A percentile compares a stretch with the other conserved stretches of the same genome.
phyloP scores from a whole-genome alignment of 106 monocot species.

The Acanthochlamys bracteata region DNA sequence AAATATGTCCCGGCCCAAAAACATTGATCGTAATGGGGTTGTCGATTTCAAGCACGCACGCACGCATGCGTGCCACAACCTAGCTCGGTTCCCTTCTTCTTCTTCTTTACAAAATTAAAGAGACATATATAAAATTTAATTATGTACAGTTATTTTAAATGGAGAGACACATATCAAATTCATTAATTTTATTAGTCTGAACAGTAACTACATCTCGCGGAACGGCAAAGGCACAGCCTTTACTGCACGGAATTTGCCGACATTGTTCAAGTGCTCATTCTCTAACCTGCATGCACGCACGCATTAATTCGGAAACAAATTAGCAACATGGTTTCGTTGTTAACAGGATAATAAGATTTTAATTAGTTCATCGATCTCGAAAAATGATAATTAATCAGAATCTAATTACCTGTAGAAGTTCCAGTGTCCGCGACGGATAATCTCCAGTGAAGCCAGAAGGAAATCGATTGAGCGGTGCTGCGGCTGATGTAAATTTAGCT shows the following conservation, averaged over 20 bases:
- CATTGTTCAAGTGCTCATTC: conserved; percentile 74
- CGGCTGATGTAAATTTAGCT: conserved; percentile 31
- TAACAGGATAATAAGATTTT: background rate
- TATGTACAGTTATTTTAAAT: no score
- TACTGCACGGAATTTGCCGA: conserved; percentile 55
- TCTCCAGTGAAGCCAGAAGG: conserved; percentile 65
- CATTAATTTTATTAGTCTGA: conserved; percentile 22
- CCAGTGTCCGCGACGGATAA: conserved; percentile 91
- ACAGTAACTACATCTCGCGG: conserved; percentile 45
- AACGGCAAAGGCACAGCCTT: conserved; percentile 59
- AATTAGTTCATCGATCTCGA: background rate
- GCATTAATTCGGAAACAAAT: background rate
- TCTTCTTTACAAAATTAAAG: no score
- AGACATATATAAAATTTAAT: no score
- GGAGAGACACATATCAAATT: no score
- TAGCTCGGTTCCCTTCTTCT: no score
- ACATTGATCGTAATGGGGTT: no score
- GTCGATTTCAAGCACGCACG: no score
- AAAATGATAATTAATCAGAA: no score
- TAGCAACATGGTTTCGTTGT: background rate
- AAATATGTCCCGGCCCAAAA: no score
- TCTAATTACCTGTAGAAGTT: conserved; percentile 88
- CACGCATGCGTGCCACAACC: no score
- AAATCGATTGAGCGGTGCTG: conserved; percentile 77
- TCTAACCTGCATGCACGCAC: conserved; percentile 54